Evolutionary conservation across 192 early-diverging fungal species (phyloP), one percentile per base, ranked within the genome.

Genomic region (Backusella psychrophila): DNA sequence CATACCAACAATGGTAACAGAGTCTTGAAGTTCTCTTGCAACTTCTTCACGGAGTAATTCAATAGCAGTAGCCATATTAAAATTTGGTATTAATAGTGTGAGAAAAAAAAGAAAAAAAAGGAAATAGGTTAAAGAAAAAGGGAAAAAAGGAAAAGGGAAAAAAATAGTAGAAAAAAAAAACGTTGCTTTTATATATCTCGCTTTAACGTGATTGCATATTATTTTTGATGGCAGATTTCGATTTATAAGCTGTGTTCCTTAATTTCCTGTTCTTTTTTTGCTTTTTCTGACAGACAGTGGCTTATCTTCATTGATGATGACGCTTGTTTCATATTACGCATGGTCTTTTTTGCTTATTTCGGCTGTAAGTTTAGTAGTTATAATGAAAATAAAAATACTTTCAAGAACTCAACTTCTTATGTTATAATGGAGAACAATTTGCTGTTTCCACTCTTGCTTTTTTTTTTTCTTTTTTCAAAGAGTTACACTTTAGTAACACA

Each of bases 1-100:
- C 56, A 59, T 76, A 79, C 82, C 82, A 56, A 83, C 71, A 72
- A 83, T 83, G 11, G 82, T 83, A 49, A 83, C 75, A n/a, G 75
- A 79, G 29, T 76, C 78, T n/a, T 66, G 33, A 39, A 80, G 75
- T 67, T 83, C 73, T 15, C 72, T 71, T 21, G 29, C 39, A 6
- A 83, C 82, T 69, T 83, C 59, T 35, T 83, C 42, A 59, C 73
- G 75, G 9, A 83, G 46, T 66, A 69, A 31, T 71, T 80, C 52
- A 46, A 80, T 38, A 41, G 76, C 49, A 75, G 35, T 63, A 17
- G 53, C 42, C 72, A 74, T 74, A n/a, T 53, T 53, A 69, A 38
- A 38, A 68, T n/a, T 68, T 3, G 33, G 29, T 67, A 53, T 66
- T 33, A 49, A 49, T 59, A 65, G 12, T 59, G 15, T 33, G 49